These are phyloP conservation scores for Claviceps humidiphila DNA, from an alignment of 2,329 filamentous ascomycete species.

Conservation along the genomic window DNA sequence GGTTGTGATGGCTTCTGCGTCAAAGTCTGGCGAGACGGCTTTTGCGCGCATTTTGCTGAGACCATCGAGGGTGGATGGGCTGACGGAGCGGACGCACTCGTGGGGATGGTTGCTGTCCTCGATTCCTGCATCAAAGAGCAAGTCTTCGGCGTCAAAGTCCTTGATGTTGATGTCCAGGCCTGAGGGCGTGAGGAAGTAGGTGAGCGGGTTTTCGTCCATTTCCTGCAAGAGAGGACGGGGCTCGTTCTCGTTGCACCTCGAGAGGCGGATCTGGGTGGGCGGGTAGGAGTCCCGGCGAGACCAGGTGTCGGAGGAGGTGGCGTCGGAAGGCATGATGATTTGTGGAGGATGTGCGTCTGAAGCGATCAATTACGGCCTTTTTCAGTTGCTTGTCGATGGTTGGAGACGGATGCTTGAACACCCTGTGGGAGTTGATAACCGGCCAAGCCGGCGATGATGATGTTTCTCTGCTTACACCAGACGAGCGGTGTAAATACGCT, in stretches of 20 bases:
- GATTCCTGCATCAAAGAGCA: conserved; percentile 45
- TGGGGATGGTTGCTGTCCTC: conserved; percentile 33
- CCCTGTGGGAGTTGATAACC: neutral
- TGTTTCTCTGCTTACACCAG: neutral
- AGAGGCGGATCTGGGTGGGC: conserved; percentile 35
- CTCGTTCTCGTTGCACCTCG: conserved; percentile 20
- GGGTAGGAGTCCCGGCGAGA: conserved; percentile 37
- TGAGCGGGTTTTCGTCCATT: conserved; percentile 40
- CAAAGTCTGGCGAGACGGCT: conserved; percentile 22
- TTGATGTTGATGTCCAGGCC: conserved; percentile 26
- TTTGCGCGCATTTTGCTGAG: conserved; percentile 29
- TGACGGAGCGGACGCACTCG: conserved; percentile 39
- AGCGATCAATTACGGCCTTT: no score
- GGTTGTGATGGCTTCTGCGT: conserved; percentile 29
- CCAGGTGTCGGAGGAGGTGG: conserved; percentile 10
- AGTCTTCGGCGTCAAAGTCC: conserved; percentile 28
- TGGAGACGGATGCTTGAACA: neutral
- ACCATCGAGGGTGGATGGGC: conserved; percentile 41
- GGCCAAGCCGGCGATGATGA: conserved; percentile 2
- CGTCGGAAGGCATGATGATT: conserved; percentile 20
- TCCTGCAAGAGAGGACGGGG: conserved; percentile 31
- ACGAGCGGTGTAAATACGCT: neutral
- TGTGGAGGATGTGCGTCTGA: neutral
- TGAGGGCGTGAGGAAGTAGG: conserved; percentile 41
- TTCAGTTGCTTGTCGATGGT: no score